phyloP scores from a whole-genome alignment of 306 rosid species.

The Quercus cerris region DNA sequence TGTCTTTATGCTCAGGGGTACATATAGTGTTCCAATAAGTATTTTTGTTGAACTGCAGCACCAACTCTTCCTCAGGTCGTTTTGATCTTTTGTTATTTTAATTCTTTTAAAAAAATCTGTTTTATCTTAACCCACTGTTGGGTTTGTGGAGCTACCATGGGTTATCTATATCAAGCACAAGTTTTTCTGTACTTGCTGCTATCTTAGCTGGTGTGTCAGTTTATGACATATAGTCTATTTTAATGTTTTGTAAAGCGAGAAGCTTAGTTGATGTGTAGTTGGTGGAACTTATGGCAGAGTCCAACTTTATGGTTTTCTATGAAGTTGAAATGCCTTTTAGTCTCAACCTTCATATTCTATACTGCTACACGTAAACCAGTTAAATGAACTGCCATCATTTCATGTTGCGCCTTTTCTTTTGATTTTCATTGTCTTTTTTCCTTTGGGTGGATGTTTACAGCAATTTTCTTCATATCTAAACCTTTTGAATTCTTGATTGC shows the following conservation, averaged over 20 bases:
- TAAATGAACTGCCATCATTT: constrained; percentile 8
- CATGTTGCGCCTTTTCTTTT: constrained; percentile 11
- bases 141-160: constrained; percentile 29
- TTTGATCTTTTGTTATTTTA: constrained; percentile 12
- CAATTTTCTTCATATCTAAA: constrained; percentile 29
- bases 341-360: constrained; percentile 2
- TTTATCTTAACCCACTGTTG: constrained; percentile 32
- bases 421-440: constrained; percentile 7
- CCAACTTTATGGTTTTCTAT: constrained; percentile 27
- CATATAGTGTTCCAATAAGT: constrained; percentile 43
- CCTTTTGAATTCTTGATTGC: constrained; percentile 28
- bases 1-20: constrained; percentile 29
- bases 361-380: background rate
- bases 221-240: constrained; percentile 1
- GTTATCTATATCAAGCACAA: constrained; percentile 33
- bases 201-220: background rate
- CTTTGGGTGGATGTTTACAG: constrained; percentile 12
- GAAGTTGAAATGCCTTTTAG: constrained; percentile 19
- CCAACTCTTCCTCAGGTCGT: constrained; percentile 43
- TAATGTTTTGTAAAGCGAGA: constrained; percentile 24
- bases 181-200: constrained; percentile 13
- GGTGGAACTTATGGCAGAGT: constrained; percentile 31
- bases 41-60: constrained; percentile 37
- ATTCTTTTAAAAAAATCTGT: background rate
- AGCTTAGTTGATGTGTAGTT: constrained; percentile 30